Evolutionary conservation across 768 basidiomycete genomes (phyloP), one percentile per base, ranked within the genome.

Genomic region (Cystofilobasidium ferigula): DNA sequence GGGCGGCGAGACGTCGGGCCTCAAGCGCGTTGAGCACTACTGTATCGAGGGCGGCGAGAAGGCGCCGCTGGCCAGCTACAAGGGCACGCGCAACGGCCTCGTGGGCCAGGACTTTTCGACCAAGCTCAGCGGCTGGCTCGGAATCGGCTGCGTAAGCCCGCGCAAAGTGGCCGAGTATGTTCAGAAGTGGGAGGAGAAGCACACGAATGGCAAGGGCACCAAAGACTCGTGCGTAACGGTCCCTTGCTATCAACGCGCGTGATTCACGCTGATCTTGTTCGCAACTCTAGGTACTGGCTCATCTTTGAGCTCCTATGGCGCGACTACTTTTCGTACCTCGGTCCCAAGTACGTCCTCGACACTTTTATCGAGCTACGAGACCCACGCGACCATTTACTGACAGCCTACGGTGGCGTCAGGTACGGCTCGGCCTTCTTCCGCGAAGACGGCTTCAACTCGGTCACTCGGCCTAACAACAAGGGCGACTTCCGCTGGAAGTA

Each of bases 261-360:
- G 18, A 30, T 36, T 16, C 7, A 45, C 62, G 1, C n/a, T 3
- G 0, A n/a, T 22, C 20, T 51, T 38, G 5, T 14, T 30, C 34
- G 8, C 22, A 26, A 10, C n/a, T n/a, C n/a, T 24, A 66, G 60
- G 5, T 68, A 68, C 61, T 68, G 67, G 67, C 10, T 68, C n/a
- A 62, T 74, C 30, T 77, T 77, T 56, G 76, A 80, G 69, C 70
- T 80, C 2, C 74, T 79, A 18, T 79, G 78, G 78, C 67, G 79
- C 6, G 78, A 80, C 63, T 79, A 76, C 71, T 79, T 79, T 72
- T 72, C 74, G 58, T 77, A 72, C 64, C 72, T 72, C 42, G 72
- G 74, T 1, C 64, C 72, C 61, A 72, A 70, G 45, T 74, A 71
- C 60, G 70, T 70, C 26, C 53, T 69, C 36, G 32, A 35, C 59